Conservation (phyloP, 805 yeast genomes). For the Isabelozyma pseudorhagii region DNA sequence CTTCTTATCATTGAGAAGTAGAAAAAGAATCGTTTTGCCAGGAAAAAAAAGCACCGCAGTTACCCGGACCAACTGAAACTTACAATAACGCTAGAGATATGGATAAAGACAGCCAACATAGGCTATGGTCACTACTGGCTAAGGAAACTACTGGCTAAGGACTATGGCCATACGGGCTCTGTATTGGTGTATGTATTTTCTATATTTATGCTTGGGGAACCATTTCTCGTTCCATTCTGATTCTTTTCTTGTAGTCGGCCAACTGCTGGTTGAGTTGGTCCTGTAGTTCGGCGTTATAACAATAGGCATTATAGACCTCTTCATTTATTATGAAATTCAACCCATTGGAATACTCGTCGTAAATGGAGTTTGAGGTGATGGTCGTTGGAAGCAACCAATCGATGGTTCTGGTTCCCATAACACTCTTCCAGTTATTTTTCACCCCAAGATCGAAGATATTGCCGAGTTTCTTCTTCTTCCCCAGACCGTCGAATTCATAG, state of each 20-base stretch:
- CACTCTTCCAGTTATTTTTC: conserved; percentile 55
- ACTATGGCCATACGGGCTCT: too few species aligned
- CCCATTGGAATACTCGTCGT: conserved; percentile 37
- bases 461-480: conserved; percentile 47
- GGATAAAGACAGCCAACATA: too few species aligned
- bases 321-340: conserved; percentile 50
- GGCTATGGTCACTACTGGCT: too few species aligned
- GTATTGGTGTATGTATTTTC: background rate
- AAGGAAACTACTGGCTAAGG: too few species aligned
- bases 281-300: conserved; percentile 43
- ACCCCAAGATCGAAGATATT: conserved; percentile 78
- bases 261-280: conserved; percentile 43
- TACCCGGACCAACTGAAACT: background rate
- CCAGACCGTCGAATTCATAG: conserved; percentile 32
- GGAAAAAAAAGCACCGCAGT: background rate
- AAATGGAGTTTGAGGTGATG: conserved; percentile 15
- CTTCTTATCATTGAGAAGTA: background rate
- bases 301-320: conserved; percentile 35
- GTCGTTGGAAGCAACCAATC: conserved; percentile 71
- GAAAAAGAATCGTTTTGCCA: background rate
- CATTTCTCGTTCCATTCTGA: conserved; percentile 9
- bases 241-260: conserved; percentile 16
- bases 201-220: background rate
- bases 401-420: conserved; percentile 67
- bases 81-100: too few species aligned